Conservation (phyloP, 768 basidiomycete genomes). For the Lyophyllum decastes region DNA sequence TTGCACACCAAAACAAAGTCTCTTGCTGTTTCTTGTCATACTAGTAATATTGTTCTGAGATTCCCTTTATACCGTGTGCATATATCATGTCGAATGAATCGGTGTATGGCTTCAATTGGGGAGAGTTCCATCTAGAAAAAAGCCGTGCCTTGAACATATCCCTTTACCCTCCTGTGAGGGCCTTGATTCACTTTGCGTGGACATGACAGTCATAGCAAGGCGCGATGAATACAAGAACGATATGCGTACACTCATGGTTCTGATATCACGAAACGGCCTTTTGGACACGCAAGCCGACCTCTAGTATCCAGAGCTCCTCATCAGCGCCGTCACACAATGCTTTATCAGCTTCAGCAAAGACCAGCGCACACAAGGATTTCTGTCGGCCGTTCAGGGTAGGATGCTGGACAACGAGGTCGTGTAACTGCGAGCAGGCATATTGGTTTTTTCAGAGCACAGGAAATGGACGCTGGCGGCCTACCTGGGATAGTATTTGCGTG, state of each 20-base stretch:
- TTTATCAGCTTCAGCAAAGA: slow-evolving; percentile 95
- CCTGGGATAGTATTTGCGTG: slow-evolving; percentile 86
- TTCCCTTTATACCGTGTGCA: not conserved
- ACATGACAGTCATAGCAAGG: not conserved
- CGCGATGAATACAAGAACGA: not conserved
- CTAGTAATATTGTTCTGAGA: not conserved
- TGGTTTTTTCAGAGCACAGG: not conserved
- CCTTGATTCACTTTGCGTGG: no score
- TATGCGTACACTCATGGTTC: no score
- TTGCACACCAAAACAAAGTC: slow-evolving; percentile 17
- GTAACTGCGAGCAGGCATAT: slow-evolving; percentile 56
- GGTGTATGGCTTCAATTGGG: no score
- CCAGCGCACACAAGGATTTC: slow-evolving; percentile 79
- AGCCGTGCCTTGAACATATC: no score
- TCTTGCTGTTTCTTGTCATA: slow-evolving; percentile 4
- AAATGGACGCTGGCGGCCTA: slow-evolving; percentile 34
- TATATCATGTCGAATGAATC: no score
- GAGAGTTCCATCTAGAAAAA: no score
- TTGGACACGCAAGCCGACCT: slow-evolving; percentile 79
- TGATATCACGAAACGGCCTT: slow-evolving; percentile 50
- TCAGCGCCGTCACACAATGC: slow-evolving; percentile 95
- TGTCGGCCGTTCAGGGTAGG: slow-evolving; percentile 77
- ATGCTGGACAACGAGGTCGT: slow-evolving; percentile 86
- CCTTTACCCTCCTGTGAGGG: no score
- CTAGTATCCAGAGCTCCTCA: slow-evolving; percentile 93